Evolutionary conservation across 1,139 yeast species (phyloP), one percentile per base, ranked within the genome.

Genomic region (Taiozyma sp.): DNA sequence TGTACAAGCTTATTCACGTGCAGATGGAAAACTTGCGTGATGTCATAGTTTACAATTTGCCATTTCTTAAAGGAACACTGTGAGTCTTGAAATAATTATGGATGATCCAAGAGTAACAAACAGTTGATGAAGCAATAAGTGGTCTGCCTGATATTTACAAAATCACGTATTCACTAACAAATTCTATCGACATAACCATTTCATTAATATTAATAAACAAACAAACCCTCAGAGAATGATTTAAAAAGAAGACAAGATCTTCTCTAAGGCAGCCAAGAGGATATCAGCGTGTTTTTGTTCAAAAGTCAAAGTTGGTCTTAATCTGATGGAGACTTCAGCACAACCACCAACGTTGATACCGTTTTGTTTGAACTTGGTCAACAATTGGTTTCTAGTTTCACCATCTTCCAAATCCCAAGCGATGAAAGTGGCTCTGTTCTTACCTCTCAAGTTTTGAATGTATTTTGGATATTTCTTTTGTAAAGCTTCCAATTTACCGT

Each of bases 261-360:
- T 60, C 36, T 52, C 56, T 45, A 61, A 49, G 49, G 73, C 75
- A 4, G 71, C 74, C 52, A 81, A 62, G 57, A 85, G 76, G 24
- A 84, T 65, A 61, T 84, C 88, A 43, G 83, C 89, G 62, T 85
- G 91, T 60, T 79, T 78, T 64, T 78, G 73, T 62, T 80, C 87
- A 65, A 85, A 84, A 34, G 84, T 79, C 62, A 85, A 74, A 24
- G 87, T 73, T 48, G 92, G 91, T 74, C 92, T 80, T 65, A 85
- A 74, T 70, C 92, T 78, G 46, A 85, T 80, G 47, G 86, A 71
- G 32, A 65, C 67, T 45, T 80, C 87, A 57, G 89, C 85, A 68
- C 90, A 84, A 27, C 90, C 91, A 59, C 92, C 92, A 56, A 83
- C 79, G 63, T 84, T 84, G 53, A 84, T 76, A 55, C 92, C 92